Conservation (phyloP, 805 yeast genomes). For the Phaffomyces opuntiae region DNA sequence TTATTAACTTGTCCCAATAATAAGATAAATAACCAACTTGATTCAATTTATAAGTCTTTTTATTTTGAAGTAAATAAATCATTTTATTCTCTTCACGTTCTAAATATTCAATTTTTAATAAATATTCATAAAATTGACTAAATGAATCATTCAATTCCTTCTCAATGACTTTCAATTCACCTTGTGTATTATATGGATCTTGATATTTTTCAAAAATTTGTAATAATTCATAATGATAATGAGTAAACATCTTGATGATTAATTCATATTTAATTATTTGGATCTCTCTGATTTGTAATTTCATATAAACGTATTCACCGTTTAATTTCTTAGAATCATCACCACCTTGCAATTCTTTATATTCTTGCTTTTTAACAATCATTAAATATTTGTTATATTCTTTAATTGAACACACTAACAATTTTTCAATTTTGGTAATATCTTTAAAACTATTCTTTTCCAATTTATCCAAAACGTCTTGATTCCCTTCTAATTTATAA, state of each 20-base stretch:
- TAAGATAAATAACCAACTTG: slow-evolving; percentile 4
- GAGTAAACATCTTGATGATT: slow-evolving; percentile 2
- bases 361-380: not conserved
- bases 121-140: slow-evolving; percentile 1
- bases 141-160: not conserved
- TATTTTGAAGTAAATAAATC: not conserved
- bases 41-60: not conserved
- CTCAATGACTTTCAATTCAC: slow-evolving; percentile 2
- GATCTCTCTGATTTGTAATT: slow-evolving; percentile 6
- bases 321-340: slow-evolving; percentile 1
- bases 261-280: slow-evolving; percentile 3
- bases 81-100: slow-evolving; percentile 7
- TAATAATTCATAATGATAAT: slow-evolving; percentile 5
- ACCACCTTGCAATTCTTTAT: not conserved
- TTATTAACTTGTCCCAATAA: slow-evolving; percentile 1
- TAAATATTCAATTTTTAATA: slow-evolving; percentile 7
- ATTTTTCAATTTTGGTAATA: not conserved
- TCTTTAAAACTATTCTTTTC: slow-evolving; percentile 4
- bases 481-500: not conserved
- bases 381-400: slow-evolving; percentile 3
- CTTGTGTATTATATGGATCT: slow-evolving; percentile 10
- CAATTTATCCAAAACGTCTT: slow-evolving; percentile 5
- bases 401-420: not conserved
- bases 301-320: slow-evolving; percentile 12
- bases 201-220: not conserved